These are phyloP conservation scores for Candida morakotiae DNA, from an alignment of 805 yeast genomes.

Conservation along the genomic window DNA sequence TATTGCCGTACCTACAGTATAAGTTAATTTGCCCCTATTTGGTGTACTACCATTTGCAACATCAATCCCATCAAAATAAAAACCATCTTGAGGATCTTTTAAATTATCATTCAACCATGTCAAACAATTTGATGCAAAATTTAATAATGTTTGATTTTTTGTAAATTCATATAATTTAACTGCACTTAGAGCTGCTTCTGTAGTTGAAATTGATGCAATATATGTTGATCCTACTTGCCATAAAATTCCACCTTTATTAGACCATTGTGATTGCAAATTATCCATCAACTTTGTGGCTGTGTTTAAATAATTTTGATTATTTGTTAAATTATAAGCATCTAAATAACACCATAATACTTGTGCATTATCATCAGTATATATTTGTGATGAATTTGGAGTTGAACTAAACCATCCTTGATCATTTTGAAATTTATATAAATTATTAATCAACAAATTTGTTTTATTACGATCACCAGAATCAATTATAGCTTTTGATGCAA, in stretches of 20 bases:
- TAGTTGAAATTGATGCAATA: conserved; percentile 26
- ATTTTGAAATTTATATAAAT: conserved; percentile 17
- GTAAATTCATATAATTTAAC: conserved; percentile 15
- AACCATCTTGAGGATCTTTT: conserved; percentile 16
- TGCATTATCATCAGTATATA: conserved; percentile 27
- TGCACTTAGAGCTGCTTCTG: conserved; percentile 26
- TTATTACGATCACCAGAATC: conserved; percentile 11
- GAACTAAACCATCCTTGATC: conserved; percentile 18
- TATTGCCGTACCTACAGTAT: conserved; percentile 25
- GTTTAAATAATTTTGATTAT: conserved; percentile 14
- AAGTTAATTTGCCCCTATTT: conserved; percentile 25
- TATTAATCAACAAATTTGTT: conserved; percentile 11
- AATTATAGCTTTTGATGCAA: conserved; percentile 17
- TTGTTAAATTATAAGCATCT: conserved; percentile 19
- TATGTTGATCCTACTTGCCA: conserved; percentile 21
- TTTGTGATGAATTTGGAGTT: conserved; percentile 17
- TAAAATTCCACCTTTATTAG: conserved; percentile 20
- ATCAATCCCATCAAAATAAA: conserved; percentile 20
- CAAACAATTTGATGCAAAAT: conserved; percentile 16
- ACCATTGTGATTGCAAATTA: conserved; percentile 18
- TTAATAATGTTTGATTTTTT: conserved; percentile 11
- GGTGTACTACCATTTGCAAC: conserved; percentile 11
- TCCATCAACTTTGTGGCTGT: conserved; percentile 15
- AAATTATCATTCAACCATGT: conserved; percentile 9
- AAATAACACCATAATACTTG: conserved; percentile 24